Base-by-base conservation (phyloP, 768 basidiomycete species). In the Suillus lakei region DNA sequence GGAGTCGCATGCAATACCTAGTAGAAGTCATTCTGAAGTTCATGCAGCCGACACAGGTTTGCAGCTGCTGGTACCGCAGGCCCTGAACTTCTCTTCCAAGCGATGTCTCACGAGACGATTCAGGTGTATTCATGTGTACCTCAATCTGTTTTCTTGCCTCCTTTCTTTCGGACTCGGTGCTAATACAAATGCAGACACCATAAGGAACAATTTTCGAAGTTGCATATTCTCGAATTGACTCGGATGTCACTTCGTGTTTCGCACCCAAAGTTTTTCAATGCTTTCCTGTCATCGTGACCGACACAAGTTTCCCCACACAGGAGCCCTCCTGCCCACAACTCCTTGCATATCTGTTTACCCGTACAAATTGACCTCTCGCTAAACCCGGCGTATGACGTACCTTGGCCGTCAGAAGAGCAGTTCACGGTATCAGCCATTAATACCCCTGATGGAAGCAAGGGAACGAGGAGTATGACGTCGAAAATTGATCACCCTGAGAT, bases 31-130 rank as follows among this genome's bases (percentile, higher is more conserved):
- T n/a, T n/a, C n/a, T n/a, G n/a, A n/a, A n/a, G 6, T 28, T 48
- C 9, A 46, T 46, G 18, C 39, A 38, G 34, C 36, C 60, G 8
- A 44, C 56, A 36, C 51, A 10, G 23, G 36, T 38, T 36, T 64
- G 23, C 67, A 91, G 96, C 93, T 67, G 95, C 94, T 44, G 97
- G 96, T 0, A 89, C 90, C 2, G 88, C 87, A 7, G 96, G 97
- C 0, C 91, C 89, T 32, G 96, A 96, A 71, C 79, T 98, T 9
- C 85, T 98, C 16, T 99, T 99, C 82, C 97, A 99, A 81, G 97
- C 96, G 0, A 98, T 96, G 0, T 95, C 93, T 6, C 88, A 94
- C 71, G 87, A 98, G 76, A 98, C 98, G 96, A 92, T 98, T 6
- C 84, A 91, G 56, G 96, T 94, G 0, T 96, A 96, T 73, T 87